Evolutionary conservation across 257 asterid species (phyloP).

Genomic region (Nicotiana undulata): DNA sequence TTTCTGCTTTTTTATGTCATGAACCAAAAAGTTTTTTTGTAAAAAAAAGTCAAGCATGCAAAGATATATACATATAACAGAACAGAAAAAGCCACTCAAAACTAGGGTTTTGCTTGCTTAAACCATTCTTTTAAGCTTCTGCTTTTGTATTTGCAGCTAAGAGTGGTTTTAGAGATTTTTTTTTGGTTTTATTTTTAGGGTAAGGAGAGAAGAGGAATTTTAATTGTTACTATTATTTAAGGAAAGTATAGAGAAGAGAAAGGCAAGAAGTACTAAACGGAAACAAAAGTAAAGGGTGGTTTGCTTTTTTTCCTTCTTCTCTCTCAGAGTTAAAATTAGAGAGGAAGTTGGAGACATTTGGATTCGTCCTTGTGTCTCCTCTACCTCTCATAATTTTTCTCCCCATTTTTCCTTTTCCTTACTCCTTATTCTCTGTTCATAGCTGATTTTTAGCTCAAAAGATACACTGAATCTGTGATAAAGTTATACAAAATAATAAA

Average conservation of each 20-base stretch:
- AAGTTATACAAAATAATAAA: not conserved
- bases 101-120: slow-evolving; percentile 21
- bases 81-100: not conserved
- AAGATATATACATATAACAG: slow-evolving; percentile 9
- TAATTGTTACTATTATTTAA: not conserved
- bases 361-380: slow-evolving; percentile 85
- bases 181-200: not conserved
- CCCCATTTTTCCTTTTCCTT: not conserved
- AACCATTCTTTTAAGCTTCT: not conserved
- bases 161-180: not conserved
- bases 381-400: slow-evolving; percentile 52
- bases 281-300: not conserved
- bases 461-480: not conserved
- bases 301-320: slow-evolving; percentile 18
- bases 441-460: not conserved
- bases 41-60: slow-evolving; percentile 24
- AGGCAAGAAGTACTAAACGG: slow-evolving; percentile 17
- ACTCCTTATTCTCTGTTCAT: not conserved
- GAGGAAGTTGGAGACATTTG: slow-evolving; percentile 84
- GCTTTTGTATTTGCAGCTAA: not conserved
- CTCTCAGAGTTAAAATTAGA: slow-evolving; percentile 23
- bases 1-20: slow-evolving; percentile 6
- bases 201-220: not conserved
- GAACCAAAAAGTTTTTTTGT: slow-evolving; percentile 8
- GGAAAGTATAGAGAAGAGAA: slow-evolving; percentile 13